Evolutionary conservation across 768 basidiomycete species (phyloP).

Genomic region (Mycena venus): DNA sequence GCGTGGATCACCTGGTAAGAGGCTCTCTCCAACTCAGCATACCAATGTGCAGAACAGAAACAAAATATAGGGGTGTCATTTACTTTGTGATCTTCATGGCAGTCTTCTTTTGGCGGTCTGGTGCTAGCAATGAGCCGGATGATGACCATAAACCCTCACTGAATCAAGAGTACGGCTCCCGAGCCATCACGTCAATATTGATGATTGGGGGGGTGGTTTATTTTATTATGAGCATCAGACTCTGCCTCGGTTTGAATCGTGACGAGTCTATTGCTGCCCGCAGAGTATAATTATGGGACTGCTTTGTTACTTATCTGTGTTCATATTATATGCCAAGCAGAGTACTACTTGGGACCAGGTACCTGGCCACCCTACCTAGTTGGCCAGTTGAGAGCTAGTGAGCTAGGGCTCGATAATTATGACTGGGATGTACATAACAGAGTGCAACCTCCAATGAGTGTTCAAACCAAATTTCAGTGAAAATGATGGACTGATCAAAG

Average conservation of each 20-base stretch:
- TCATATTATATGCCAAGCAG: background rate
- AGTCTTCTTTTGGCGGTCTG: constrained; percentile 3
- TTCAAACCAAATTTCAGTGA: too few species aligned
- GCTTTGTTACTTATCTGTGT: background rate
- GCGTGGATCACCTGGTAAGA: constrained; percentile 10
- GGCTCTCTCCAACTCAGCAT: background rate
- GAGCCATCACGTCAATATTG: constrained; percentile 1
- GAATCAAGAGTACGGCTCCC: constrained; percentile 3
- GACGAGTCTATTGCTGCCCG: background rate
- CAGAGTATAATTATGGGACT: background rate
- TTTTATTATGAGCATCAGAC: background rate
- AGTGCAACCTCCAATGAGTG: too few species aligned
- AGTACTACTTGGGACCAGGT: too few species aligned
- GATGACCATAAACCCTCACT: constrained; percentile 3
- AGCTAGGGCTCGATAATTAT: too few species aligned
- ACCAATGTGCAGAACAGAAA: background rate
- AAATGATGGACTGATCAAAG: too few species aligned
- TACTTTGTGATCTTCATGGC: constrained; percentile 5
- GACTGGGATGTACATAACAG: too few species aligned
- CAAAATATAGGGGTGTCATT: background rate
- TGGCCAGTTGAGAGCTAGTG: too few species aligned
- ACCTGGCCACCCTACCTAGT: too few species aligned
- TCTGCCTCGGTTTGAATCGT: background rate
- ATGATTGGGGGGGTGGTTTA: constrained; percentile 8
- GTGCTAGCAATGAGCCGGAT: constrained; percentile 6